Base-by-base conservation (phyloP, 371 early-diverging fungal genomes). In the Syncephalastrum monosporum region DNA sequence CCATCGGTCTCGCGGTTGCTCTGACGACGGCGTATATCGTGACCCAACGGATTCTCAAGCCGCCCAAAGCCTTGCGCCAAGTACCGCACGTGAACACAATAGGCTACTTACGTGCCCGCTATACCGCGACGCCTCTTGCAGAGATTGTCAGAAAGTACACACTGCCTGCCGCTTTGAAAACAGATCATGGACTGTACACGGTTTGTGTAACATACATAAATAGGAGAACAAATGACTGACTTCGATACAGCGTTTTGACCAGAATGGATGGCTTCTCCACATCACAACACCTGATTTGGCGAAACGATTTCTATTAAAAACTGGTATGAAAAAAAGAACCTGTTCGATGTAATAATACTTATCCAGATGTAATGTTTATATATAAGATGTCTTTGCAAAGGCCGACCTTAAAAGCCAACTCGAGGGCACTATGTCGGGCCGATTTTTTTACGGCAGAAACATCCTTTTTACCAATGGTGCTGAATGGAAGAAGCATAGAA, bases 401-500 rank as follows among this genome's bases (percentile, higher is more conserved):
- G 24, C 50, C 4, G 29, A 56, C 17, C 15, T 50, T 14, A 47
- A 24, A 2, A 23, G 13, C 21, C 38, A 17, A 4, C 16, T 50
- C 6, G 14, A 48, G 3, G 29, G 47, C 5, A 45, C 64, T 10
- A 25, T 59, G 3, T 13, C 50, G 6, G 55, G 51, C 19, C 54
- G 46, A 41, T 57, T 65, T 48, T 50, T 57, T 14, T 33, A 50
- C 5, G 43, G 53, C 2, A 57, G 43, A 13, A 67, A 68, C 27
- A 49, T 70, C 13, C n/a, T 59, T 2, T 47, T 49, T 21, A 38
- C 46, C 4, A 54, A 59, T 42, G 67, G 65, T 5, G 43, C 56
- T 3, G 63, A 67, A 12, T 71, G 71, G 71, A 66, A 57, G 48
- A 42, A 57, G 10, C 67, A 71, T 21, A 58, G 71, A 43, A 50